Evolutionary conservation across 2,329 filamentous ascomycete species (phyloP).

Genomic region (Dothiorella sarmentorum): DNA sequence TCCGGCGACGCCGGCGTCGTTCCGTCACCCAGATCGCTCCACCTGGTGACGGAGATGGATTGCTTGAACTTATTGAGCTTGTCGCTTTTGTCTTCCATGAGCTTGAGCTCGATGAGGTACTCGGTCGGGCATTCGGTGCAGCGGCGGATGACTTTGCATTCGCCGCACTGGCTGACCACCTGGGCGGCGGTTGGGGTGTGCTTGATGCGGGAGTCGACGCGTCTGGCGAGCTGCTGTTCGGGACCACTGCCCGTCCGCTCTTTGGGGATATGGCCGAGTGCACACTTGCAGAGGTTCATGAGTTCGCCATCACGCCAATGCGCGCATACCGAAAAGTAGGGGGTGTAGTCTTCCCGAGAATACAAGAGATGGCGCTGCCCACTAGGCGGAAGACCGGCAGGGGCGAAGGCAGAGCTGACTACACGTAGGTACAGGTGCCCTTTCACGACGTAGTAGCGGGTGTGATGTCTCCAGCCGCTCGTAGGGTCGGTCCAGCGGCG

Average conservation of each 20-base stretch:
- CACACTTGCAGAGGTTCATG: constrained; percentile 60
- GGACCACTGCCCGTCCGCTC: constrained; percentile 28
- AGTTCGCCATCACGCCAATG: constrained; percentile 62
- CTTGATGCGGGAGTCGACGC: constrained; percentile 30
- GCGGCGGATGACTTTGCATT: constrained; percentile 57
- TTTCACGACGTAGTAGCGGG: constrained; percentile 50
- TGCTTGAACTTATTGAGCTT: constrained; percentile 53
- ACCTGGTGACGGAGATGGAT: constrained; percentile 58
- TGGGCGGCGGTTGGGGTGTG: constrained; percentile 7
- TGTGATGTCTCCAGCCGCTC: constrained; percentile 53
- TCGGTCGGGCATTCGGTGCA: constrained; percentile 62
- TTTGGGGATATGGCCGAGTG: constrained; percentile 54
- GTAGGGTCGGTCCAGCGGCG: constrained; percentile 54
- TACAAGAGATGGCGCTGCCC: constrained; percentile 56
- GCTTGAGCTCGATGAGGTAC: constrained; percentile 59
- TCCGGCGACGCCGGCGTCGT: constrained; percentile 49
- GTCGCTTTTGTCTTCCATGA: constrained; percentile 54
- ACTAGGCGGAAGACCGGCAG: constrained; percentile 49
- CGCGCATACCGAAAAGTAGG: constrained; percentile 60
- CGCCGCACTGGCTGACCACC: constrained; percentile 51
- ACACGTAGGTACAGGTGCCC: constrained; percentile 58
- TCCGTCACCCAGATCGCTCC: constrained; percentile 60
- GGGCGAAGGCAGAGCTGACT: constrained; percentile 52
- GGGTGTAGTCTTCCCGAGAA: constrained; percentile 54
- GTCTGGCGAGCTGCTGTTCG: constrained; percentile 40